phyloP scores from a whole-genome alignment of 352 stramenopile genomes.

The Globisporangium spiculum region DNA sequence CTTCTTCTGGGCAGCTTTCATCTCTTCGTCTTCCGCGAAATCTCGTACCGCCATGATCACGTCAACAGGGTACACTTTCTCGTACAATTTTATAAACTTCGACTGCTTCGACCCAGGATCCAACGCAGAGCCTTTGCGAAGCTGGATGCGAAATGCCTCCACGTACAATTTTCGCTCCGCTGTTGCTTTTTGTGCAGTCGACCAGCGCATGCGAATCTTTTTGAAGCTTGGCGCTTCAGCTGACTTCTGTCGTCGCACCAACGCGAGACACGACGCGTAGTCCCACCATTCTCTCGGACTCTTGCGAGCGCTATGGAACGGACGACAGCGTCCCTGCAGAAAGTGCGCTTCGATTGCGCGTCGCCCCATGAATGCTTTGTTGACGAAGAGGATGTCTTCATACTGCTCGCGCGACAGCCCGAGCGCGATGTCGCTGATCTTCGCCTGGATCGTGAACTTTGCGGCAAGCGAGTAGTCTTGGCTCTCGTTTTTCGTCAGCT shows the following conservation, averaged over 20 bases:
- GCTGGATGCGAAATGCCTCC: constrained; percentile 44
- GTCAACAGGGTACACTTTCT: constrained; percentile 66
- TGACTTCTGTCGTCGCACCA: constrained; percentile 30
- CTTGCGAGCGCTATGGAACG: constrained; percentile 39
- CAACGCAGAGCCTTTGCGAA: constrained; percentile 38
- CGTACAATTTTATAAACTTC: constrained; percentile 44
- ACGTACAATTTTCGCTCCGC: constrained; percentile 63
- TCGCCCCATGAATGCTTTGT: constrained; percentile 59
- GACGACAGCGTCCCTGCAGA: constrained; percentile 47
- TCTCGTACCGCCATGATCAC: constrained; percentile 64
- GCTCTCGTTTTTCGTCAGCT: constrained; percentile 82
- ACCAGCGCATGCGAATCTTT: constrained; percentile 42
- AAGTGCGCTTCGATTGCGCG: constrained; percentile 67
- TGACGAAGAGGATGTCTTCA: constrained; percentile 74
- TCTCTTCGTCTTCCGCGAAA: constrained; percentile 53
- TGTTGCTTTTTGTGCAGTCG: constrained; percentile 46
- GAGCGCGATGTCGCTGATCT: constrained; percentile 44
- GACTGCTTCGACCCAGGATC: constrained; percentile 41
- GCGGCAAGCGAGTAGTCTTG: constrained; percentile 56
- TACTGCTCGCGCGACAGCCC: constrained; percentile 74
- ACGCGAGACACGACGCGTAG: constrained; percentile 49
- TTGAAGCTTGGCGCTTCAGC: background rate
- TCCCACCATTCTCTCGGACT: constrained; percentile 75
- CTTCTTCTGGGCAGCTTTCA: constrained; percentile 25
- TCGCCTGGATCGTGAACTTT: constrained; percentile 65